Evolutionary conservation across 2,329 filamentous ascomycete genomes (phyloP).

Genomic region (Coniella vitis): DNA sequence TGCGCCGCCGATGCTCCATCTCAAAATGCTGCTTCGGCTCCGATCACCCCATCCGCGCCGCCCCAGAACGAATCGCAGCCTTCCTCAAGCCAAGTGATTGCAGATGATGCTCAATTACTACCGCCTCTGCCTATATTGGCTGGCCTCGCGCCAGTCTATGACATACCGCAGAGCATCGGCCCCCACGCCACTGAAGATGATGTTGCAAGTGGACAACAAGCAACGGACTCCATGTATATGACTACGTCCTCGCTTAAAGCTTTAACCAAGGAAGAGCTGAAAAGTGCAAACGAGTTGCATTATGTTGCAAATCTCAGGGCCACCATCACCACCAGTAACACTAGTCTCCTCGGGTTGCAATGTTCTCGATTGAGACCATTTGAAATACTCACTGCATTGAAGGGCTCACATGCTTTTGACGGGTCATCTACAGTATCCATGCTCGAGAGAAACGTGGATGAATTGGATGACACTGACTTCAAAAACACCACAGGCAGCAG

Average conservation of each 20-base stretch:
- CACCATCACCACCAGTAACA: no score
- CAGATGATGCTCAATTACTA: not conserved
- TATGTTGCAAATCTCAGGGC: no score
- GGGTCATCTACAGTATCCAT: not conserved
- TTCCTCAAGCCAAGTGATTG: not conserved
- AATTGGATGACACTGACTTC: not conserved
- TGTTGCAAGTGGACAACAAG: slow-evolving; percentile 5
- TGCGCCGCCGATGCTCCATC: not conserved
- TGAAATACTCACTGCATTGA: slow-evolving; percentile 25
- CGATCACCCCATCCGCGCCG: not conserved
- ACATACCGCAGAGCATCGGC: not conserved
- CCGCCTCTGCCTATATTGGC: slow-evolving; percentile 4
- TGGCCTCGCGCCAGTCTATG: not conserved
- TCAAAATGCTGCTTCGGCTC: not conserved
- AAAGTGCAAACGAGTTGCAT: no score
- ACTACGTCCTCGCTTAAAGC: not conserved
- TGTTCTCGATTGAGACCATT: slow-evolving; percentile 22
- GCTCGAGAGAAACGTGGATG: not conserved
- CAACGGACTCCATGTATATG: slow-evolving; percentile 14
- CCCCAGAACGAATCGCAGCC: not conserved
- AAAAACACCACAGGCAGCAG: not conserved
- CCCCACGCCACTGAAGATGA: slow-evolving; percentile 12
- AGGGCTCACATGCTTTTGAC: slow-evolving; percentile 20
- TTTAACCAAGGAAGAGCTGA: not conserved
- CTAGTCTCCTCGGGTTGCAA: slow-evolving; percentile 25